phyloP scores from a whole-genome alignment of 768 basidiomycete genomes.

The Pleurotus citrinopileatus region DNA sequence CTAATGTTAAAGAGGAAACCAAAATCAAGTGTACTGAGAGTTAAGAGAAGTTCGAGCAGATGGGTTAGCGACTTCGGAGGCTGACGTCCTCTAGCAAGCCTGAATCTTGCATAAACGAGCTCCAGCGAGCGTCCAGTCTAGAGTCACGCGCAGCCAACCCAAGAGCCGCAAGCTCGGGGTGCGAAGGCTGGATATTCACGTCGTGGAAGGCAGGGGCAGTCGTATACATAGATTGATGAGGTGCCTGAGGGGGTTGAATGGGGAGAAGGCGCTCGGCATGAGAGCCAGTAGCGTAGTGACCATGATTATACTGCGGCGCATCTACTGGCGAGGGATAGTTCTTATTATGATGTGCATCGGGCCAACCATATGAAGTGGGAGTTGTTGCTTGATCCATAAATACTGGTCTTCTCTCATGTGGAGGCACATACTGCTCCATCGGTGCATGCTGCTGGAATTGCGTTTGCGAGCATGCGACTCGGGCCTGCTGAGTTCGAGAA shows the following conservation, averaged over 20 bases:
- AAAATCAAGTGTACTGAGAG: too few species aligned
- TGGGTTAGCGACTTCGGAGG: too few species aligned
- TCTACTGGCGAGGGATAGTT: background rate
- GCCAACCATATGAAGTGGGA: background rate
- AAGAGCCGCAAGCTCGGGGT: slow-evolving; percentile 51
- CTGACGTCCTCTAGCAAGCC: slow-evolving; percentile 36
- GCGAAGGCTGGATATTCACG: slow-evolving; percentile 22
- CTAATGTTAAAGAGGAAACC: too few species aligned
- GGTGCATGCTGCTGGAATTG: background rate
- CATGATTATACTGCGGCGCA: background rate
- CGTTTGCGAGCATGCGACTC: background rate
- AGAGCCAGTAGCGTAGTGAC: background rate
- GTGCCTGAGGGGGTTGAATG: slow-evolving; percentile 12
- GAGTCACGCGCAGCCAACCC: slow-evolving; percentile 59
- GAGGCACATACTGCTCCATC: background rate
- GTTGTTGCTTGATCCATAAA: background rate
- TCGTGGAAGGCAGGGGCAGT: slow-evolving; percentile 4
- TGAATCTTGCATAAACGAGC: slow-evolving; percentile 59
- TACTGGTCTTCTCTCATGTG: background rate
- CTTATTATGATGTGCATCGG: background rate
- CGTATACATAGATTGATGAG: slow-evolving; percentile 11
- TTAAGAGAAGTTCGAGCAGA: too few species aligned
- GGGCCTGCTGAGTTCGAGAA: background rate
- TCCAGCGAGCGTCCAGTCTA: slow-evolving; percentile 56
- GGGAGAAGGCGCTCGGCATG: background rate